A percentile compares a stretch with the other conserved stretches of the same genome.
Conservation (phyloP, 2,329 filamentous ascomycete species). For the Endothia cerciana region DNA sequence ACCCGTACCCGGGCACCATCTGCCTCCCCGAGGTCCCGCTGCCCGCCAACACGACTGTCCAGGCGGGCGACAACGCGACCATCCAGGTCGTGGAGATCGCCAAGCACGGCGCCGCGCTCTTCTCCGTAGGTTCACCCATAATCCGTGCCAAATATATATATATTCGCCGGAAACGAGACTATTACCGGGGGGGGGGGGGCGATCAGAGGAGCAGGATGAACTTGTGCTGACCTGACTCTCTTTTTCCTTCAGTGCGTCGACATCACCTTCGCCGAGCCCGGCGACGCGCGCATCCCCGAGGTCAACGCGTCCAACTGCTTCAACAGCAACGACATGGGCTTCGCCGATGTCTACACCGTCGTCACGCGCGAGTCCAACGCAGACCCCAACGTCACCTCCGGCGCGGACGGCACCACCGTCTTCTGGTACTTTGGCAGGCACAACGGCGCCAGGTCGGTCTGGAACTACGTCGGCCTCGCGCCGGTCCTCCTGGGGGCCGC, state of each 20-base stretch:
- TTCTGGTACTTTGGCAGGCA: constrained; percentile 36
- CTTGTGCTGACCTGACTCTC: not conserved
- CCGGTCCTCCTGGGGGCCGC: constrained; percentile 45
- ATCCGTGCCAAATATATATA: too few relatives aligned
- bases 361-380: constrained; percentile 50
- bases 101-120: constrained; percentile 80
- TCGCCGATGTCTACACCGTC: constrained; percentile 76
- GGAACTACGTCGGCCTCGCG: constrained; percentile 44
- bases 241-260: constrained; percentile 75
- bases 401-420: constrained; percentile 32
- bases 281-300: constrained; percentile 66
- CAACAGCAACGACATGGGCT: constrained; percentile 79
- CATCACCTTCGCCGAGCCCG: constrained; percentile 84
- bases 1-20: constrained; percentile 84
- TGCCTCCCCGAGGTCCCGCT: constrained; percentile 90
- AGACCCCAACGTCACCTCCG: constrained; percentile 40
- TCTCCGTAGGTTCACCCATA: constrained; percentile 62
- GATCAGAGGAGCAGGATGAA: not conserved
- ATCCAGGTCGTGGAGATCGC: constrained; percentile 87
- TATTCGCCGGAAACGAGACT: too few relatives aligned
- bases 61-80: constrained; percentile 84
- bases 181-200: too few relatives aligned
- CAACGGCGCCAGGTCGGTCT: constrained; percentile 32
- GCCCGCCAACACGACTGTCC: constrained; percentile 70
- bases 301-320: constrained; percentile 86